Percentiles rank a stretch among this genome's conserved stretches.
phyloP scores from a whole-genome alignment of 768 basidiomycete genomes.

The Lactarius hengduanensis region DNA sequence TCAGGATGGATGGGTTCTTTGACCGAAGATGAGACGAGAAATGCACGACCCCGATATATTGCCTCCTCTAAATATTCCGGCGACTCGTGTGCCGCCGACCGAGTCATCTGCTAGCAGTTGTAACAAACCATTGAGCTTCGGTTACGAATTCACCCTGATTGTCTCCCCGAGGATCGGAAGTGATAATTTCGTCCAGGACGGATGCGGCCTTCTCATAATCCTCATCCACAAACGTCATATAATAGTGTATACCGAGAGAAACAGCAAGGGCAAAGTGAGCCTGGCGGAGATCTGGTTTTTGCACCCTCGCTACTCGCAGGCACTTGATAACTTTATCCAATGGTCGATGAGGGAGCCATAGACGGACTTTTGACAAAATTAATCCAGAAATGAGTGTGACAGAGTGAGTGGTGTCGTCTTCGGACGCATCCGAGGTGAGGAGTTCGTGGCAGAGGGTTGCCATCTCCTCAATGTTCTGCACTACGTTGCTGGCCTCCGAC shows the following conservation, averaged over 20 bases:
- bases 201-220: neutral
- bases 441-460: neutral
- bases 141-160: neutral
- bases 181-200: neutral
- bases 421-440: neutral
- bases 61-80: neutral
- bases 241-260: neutral
- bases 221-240: neutral
- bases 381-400: neutral
- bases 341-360: neutral
- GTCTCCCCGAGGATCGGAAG: neutral
- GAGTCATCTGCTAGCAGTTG: neutral
- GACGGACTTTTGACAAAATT: neutral
- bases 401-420: neutral
- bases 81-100: neutral
- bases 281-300: neutral
- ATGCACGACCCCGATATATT: neutral
- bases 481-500: neutral
- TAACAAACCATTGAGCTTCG: neutral
- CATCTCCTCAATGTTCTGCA: neutral
- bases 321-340: neutral
- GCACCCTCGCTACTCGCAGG: neutral
- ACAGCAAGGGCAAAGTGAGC: neutral
- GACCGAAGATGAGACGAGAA: neutral
- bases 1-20: fast-evolving